Evolutionary conservation across 2,329 filamentous ascomycete genomes (phyloP).

Genomic region (Fusarium newnesense): DNA sequence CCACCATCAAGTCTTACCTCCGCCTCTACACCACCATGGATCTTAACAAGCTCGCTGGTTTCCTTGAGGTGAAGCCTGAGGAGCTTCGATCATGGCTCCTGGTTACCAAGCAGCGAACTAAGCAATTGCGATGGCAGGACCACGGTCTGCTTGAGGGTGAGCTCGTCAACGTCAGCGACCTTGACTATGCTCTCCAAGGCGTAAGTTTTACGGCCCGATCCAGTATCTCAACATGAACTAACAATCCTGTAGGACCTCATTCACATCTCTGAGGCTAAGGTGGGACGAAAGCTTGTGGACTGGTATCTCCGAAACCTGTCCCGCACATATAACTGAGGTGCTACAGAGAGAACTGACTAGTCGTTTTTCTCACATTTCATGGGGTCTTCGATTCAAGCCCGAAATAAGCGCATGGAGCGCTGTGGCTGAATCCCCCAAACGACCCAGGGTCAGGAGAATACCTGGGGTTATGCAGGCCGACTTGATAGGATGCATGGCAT

Average conservation of each 20-base stretch:
- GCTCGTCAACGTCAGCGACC: conserved; percentile 89
- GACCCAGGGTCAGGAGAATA: conserved; percentile 36
- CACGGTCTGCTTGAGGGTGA: conserved; percentile 92
- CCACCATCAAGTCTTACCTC: conserved; percentile 97
- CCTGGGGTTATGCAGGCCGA: conserved; percentile 47
- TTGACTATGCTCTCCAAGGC: conserved; percentile 97
- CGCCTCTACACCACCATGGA: conserved; percentile 99
- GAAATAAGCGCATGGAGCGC: conserved; percentile 5
- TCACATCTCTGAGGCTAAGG: conserved; percentile 98
- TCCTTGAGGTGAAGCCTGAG: conserved; percentile 97
- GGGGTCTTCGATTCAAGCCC: conserved; percentile 27
- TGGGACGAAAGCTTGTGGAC: conserved; percentile 95
- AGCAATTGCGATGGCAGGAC: conserved; percentile 92
- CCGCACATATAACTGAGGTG: conserved; percentile 79
- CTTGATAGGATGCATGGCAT: conserved; percentile 53
- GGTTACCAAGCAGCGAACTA: conserved; percentile 98
- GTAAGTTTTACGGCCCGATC: conserved; percentile 63
- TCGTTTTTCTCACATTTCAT: conserved; percentile 38
- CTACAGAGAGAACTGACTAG: conserved; percentile 38
- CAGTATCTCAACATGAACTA: neutral
- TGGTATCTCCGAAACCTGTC: conserved; percentile 99
- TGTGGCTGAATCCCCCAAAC: conserved; percentile 20
- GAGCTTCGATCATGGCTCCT: conserved; percentile 93
- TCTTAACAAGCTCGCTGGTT: conserved; percentile 95
- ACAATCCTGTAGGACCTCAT: conserved; percentile 78